Conservation (phyloP, 257 asterid species). For the Vinca minor region DNA sequence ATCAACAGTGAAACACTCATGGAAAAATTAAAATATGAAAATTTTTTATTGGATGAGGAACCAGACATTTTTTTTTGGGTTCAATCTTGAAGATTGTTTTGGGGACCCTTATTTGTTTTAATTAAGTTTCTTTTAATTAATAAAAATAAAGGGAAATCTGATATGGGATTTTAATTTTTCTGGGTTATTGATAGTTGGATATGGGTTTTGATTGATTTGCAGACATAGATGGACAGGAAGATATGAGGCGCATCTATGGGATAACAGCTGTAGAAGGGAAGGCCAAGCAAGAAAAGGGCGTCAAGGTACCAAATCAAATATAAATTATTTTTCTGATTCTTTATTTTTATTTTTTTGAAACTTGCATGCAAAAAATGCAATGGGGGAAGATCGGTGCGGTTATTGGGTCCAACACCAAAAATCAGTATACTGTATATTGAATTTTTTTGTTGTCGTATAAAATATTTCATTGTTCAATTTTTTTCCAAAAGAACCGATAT, state of each 20-base stretch:
- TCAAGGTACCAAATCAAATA: slow-evolving; percentile 62
- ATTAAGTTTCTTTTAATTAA: background rate
- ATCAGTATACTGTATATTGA: too few species aligned
- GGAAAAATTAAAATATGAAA: too few species aligned
- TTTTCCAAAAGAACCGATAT: too few species aligned
- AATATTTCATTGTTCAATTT: too few species aligned
- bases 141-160: background rate
- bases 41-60: too few species aligned
- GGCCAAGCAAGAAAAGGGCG: slow-evolving; percentile 99
- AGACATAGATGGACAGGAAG: slow-evolving; percentile 99
- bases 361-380: slow-evolving; percentile 27
- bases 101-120: background rate
- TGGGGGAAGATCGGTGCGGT: too few species aligned
- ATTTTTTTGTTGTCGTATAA: too few species aligned
- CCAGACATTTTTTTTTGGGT: too few species aligned
- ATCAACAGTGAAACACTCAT: too few species aligned
- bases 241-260: slow-evolving; percentile 99
- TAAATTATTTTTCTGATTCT: too few species aligned
- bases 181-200: slow-evolving; percentile 2
- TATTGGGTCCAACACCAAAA: too few species aligned
- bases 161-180: slow-evolving; percentile 1
- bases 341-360: slow-evolving; percentile 15
- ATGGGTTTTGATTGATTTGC: slow-evolving; percentile 20
- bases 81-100: background rate
- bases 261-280: slow-evolving; percentile 97